Conservation (phyloP, 2,329 filamentous ascomycete genomes). For the Aspergillus neotritici region DNA sequence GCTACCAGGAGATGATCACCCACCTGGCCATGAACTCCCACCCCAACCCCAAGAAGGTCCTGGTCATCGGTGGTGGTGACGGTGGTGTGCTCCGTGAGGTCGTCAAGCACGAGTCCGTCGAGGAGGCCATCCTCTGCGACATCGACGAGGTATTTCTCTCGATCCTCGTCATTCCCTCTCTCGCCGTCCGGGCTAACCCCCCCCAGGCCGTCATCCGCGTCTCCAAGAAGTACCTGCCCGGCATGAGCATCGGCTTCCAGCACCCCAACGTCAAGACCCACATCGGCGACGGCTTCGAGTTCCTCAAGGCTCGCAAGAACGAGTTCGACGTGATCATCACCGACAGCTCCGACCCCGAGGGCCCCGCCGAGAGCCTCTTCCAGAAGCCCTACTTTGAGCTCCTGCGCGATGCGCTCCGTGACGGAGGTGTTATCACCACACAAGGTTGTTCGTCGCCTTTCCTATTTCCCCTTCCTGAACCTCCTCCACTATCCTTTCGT, state of each 20-base stretch:
- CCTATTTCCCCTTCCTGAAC: slow-evolving; percentile 35
- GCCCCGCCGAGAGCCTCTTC: slow-evolving; percentile 93
- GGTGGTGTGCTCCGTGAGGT: slow-evolving; percentile 97
- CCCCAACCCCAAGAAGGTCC: slow-evolving; percentile 95
- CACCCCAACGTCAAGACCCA: slow-evolving; percentile 91
- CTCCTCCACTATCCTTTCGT: slow-evolving; percentile 46
- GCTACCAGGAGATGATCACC: slow-evolving; percentile 99
- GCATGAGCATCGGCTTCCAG: slow-evolving; percentile 87
- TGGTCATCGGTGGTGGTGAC: slow-evolving; percentile 96
- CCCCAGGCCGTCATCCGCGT: slow-evolving; percentile 84
- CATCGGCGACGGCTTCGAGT: slow-evolving; percentile 97
- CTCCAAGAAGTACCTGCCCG: slow-evolving; percentile 94
- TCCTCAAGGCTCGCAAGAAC: slow-evolving; percentile 93
- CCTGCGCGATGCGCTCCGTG: slow-evolving; percentile 78
- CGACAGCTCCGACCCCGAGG: slow-evolving; percentile 95
- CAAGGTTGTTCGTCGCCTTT: slow-evolving; percentile 98
- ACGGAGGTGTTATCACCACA: slow-evolving; percentile 97
- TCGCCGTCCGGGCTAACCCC: not conserved
- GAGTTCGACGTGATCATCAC: slow-evolving; percentile 99
- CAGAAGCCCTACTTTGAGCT: slow-evolving; percentile 99
- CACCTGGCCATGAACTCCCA: slow-evolving; percentile 98
- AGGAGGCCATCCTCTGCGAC: slow-evolving; percentile 95
- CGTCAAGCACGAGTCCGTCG: slow-evolving; percentile 95
- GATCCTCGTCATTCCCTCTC: not conserved
- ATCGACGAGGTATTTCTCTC: slow-evolving; percentile 71